These are phyloP conservation scores for Ganoderma boninense DNA, from an alignment of 1,284 basidiomycete species.

Conservation along the genomic window DNA sequence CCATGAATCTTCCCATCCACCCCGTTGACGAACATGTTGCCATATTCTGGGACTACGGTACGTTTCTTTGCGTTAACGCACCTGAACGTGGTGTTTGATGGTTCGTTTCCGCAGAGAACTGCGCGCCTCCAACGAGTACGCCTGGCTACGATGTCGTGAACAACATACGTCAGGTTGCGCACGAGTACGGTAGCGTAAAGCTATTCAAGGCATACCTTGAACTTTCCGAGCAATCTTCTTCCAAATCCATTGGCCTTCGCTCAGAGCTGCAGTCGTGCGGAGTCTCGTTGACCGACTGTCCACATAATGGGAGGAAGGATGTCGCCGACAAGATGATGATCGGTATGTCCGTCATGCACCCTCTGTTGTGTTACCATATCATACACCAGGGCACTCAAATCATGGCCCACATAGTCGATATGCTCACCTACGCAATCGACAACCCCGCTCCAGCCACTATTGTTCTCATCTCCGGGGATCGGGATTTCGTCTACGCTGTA, in stretches of 20 bases:
- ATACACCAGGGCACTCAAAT: not conserved
- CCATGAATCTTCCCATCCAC: constrained; percentile 13
- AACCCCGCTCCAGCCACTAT: constrained; percentile 59
- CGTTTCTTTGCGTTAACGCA: constrained; percentile 31
- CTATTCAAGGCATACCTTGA: constrained; percentile 62
- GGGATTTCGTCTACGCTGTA: constrained; percentile 67
- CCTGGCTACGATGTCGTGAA: constrained; percentile 51
- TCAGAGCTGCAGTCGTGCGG: constrained; percentile 52
- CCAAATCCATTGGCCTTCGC: constrained; percentile 52
- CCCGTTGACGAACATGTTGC: constrained; percentile 46
- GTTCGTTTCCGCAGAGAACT: constrained; percentile 54
- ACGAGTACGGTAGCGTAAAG: constrained; percentile 39
- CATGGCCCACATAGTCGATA: constrained; percentile 54
- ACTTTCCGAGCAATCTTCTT: constrained; percentile 42
- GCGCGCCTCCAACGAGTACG: constrained; percentile 51
- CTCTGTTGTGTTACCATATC: constrained; percentile 40
- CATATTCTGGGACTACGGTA: constrained; percentile 73
- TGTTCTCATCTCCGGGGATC: constrained; percentile 63
- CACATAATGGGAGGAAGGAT: constrained; percentile 52
- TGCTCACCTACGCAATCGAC: constrained; percentile 67
- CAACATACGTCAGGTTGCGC: constrained; percentile 42
- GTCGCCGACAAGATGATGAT: constrained; percentile 54
- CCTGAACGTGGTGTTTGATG: not conserved
- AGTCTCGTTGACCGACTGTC: constrained; percentile 53
- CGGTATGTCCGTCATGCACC: constrained; percentile 36